Percentiles rank a stretch among this genome's conserved stretches.
Evolutionary conservation across 2,329 filamentous ascomycete species (phyloP).

Genomic region (Hortaea werneckii): DNA sequence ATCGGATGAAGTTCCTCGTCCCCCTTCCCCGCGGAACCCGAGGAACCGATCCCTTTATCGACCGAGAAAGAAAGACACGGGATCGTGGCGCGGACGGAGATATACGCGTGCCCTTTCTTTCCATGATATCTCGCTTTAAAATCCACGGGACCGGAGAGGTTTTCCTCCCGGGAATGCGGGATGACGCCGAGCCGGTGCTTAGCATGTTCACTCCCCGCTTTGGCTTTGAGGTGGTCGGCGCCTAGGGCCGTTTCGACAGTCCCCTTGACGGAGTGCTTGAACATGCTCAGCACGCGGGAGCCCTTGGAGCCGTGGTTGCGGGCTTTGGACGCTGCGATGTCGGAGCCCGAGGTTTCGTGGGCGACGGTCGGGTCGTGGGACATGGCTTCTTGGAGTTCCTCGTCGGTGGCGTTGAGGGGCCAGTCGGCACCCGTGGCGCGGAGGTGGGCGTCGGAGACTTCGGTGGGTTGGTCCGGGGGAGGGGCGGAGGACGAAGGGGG

Average conservation of each 20-base stretch:
- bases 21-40: conserved; percentile 28
- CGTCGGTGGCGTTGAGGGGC: conserved; percentile 51
- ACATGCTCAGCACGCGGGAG: conserved; percentile 49
- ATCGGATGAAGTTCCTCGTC: conserved; percentile 48
- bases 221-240: conserved; percentile 61
- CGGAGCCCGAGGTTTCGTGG: conserved; percentile 41
- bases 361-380: conserved; percentile 35
- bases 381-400: conserved; percentile 57
- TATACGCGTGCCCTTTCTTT: conserved; percentile 61
- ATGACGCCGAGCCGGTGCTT: conserved; percentile 64
- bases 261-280: conserved; percentile 61
- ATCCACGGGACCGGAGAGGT: conserved; percentile 56
- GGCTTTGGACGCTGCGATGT: conserved; percentile 41
- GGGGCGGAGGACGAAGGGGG: conserved; percentile 38
- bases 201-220: conserved; percentile 49
- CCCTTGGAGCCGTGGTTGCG: conserved; percentile 40
- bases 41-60: conserved; percentile 38
- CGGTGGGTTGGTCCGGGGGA: conserved; percentile 41
- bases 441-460: conserved; percentile 41
- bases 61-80: conserved; percentile 58
- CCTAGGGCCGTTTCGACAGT: conserved; percentile 62
- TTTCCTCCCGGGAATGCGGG: conserved; percentile 36
- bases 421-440: conserved; percentile 43
- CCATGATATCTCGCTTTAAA: conserved; percentile 64
- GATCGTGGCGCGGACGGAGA: conserved; percentile 55